Evolutionary conservation across 2,329 filamentous ascomycete species (phyloP), one percentile per base, ranked within the genome.

Genomic region (Aureobasidium sp.): DNA sequence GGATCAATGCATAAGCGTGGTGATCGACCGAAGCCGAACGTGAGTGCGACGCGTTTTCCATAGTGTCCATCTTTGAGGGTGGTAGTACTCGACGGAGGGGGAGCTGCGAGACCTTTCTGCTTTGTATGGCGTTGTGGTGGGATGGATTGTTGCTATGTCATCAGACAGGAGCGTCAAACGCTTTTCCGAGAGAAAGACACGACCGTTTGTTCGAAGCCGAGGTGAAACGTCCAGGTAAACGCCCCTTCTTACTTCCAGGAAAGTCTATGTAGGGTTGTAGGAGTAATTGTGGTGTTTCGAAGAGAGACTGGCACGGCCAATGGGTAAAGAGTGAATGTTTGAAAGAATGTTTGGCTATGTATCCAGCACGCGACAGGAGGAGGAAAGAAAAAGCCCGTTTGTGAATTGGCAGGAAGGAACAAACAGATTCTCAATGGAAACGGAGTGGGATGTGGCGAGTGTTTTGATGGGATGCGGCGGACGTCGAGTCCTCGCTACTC

Each of bases 1-100:
- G 76, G 64, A 85, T 82, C 63, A 73, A 68, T 58, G 72, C 70
- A 64, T 74, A 73, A 15, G 72, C 63, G 25, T 2, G 45, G 15
- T 49, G 34, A 42, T 60, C 45, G 12, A 14, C 76, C 73, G 70
- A 80, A 47, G 66, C 67, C 47, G 65, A 74, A 75, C 73, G 64
- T 29, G 62, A 58, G 53, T 64, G 61, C 36, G 63, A 64, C 47
- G 56, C 44, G 36, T 55, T 63, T 27, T 49, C 62, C 34, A 51
- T 49, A 31, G 44, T 60, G 57, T 60, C 45, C 57, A 60, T 60
- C 34, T 49, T 25, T 39, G 57, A 29, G n/a, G 17, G 39, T 11
- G 45, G 25, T 42, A 7, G 57, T 42, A 60, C 44, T 60, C 45
- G 44, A 22, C 22, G 9, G 36, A 59, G 52, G 9, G 4, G 17